Evolutionary conservation across 164 flowering plant species (phyloP).

Genomic region (Stephania yunnanensis): DNA sequence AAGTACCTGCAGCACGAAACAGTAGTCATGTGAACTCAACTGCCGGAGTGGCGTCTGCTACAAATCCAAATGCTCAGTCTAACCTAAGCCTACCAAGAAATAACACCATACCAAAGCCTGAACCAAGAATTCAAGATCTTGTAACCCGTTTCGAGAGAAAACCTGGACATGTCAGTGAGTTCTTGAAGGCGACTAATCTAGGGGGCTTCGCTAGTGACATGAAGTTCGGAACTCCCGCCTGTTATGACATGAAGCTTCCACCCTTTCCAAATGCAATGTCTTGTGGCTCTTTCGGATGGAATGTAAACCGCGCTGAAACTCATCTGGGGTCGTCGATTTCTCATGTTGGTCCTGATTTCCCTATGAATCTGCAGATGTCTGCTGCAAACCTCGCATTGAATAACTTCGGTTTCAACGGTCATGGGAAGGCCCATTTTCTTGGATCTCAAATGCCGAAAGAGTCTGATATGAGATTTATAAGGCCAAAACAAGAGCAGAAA

Average conservation of each 20-base stretch:
- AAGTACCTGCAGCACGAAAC: conserved; percentile 75
- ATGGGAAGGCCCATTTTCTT: conserved; percentile 28
- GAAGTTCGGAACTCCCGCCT: conserved; percentile 36
- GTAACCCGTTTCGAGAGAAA: conserved; percentile 41
- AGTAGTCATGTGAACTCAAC: conserved; percentile 37
- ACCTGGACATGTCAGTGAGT: conserved; percentile 31
- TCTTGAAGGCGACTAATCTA: conserved; percentile 29
- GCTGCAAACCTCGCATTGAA: conserved; percentile 24
- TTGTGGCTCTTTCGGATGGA: conserved; percentile 35
- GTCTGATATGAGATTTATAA: conserved; percentile 29
- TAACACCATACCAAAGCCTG: conserved; percentile 37
- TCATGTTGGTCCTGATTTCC: conserved; percentile 32
- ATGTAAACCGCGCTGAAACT: conserved; percentile 19
- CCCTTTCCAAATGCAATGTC: conserved; percentile 32
- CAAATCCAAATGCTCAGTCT: conserved; percentile 23
- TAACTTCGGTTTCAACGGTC: conserved; percentile 25
- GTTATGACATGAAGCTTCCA: conserved; percentile 54
- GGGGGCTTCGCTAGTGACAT: conserved; percentile 36
- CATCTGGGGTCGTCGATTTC: conserved; percentile 22
- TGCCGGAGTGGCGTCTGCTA: conserved; percentile 19
- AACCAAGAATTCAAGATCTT: conserved; percentile 39
- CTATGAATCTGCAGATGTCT: conserved; percentile 29
- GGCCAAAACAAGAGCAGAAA: conserved; percentile 57
- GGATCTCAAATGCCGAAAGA: conserved; percentile 40
- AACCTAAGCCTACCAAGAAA: conserved; percentile 28